Evolutionary conservation across 2,329 filamentous ascomycete genomes (phyloP).

Genomic region (Akanthomyces muscarius): DNA sequence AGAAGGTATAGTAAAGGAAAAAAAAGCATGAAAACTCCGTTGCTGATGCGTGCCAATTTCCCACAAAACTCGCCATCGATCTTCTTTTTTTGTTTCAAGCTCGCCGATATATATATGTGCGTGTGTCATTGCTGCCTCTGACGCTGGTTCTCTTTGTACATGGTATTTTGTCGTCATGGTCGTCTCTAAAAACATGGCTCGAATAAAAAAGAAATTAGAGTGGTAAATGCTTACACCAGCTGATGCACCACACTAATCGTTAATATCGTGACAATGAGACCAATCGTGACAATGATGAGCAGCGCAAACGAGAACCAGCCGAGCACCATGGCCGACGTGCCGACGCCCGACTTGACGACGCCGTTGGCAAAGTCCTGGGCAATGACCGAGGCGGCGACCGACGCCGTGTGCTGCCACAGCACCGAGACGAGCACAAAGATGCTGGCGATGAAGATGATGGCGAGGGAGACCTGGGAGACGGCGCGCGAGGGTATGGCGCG

Average conservation of each 20-base stretch:
- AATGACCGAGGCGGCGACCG: constrained; percentile 89
- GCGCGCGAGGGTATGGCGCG: constrained; percentile 91
- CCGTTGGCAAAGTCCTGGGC: constrained; percentile 91
- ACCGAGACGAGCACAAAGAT: constrained; percentile 72
- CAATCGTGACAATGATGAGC: constrained; percentile 92
- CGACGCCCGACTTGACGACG: constrained; percentile 79
- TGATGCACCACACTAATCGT: constrained; percentile 78
- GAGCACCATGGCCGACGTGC: constrained; percentile 92
- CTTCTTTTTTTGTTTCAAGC: background rate
- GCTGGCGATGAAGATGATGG: constrained; percentile 78
- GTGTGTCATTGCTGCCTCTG: background rate
- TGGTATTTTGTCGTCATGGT: background rate
- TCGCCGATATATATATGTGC: background rate
- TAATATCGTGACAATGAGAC: constrained; percentile 91
- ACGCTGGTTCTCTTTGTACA: constrained; percentile 4
- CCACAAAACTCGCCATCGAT: constrained; percentile 3
- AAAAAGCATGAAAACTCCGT: constrained; percentile 2
- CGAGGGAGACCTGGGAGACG: constrained; percentile 87
- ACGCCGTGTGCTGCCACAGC: constrained; percentile 91
- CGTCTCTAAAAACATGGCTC: background rate
- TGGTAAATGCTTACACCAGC: constrained; percentile 35
- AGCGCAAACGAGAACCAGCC: constrained; percentile 96
- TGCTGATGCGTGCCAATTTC: constrained; percentile 13
- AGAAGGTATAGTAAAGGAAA: background rate
- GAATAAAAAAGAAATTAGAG: background rate